These are phyloP conservation scores for Suillus lakei DNA, from an alignment of 768 basidiomycete species.

Conservation along the genomic window DNA sequence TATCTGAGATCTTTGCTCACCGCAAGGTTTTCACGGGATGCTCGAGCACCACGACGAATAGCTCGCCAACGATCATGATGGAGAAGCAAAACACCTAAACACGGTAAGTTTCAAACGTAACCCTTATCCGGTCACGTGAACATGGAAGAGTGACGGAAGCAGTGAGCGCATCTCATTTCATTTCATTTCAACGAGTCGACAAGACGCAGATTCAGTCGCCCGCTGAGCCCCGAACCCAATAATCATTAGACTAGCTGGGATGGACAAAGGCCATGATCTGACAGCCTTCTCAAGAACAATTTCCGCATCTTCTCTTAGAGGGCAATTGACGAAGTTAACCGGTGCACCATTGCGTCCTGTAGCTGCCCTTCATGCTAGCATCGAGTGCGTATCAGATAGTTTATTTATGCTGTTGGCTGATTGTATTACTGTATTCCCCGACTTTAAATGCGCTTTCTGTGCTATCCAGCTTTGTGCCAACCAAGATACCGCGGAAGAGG, in stretches of 20 bases:
- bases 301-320: constrained; percentile 66
- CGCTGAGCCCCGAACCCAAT: constrained; percentile 4
- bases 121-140: not conserved
- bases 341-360: constrained; percentile 66
- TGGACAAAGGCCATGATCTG: constrained; percentile 40
- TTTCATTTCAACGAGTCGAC: too few species aligned
- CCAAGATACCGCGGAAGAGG: constrained; percentile 83
- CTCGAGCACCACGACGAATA: not conserved
- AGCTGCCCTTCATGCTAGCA: constrained; percentile 69
- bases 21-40: not conserved
- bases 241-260: constrained; percentile 10
- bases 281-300: constrained; percentile 51
- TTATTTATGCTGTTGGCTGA: constrained; percentile 5
- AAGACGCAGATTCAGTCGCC: constrained; percentile 2
- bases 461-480: constrained; percentile 73
- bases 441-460: constrained; percentile 1
- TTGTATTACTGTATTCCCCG: not conserved
- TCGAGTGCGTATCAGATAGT: constrained; percentile 57
- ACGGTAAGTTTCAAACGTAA: too few species aligned
- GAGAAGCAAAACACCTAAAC: not conserved
- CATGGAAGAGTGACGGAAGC: not conserved
- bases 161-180: not conserved
- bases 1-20: too few species aligned
- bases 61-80: not conserved
- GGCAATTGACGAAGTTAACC: constrained; percentile 62